Percentiles rank a stretch among this genome's conserved stretches.
Conservation (phyloP, 2,329 filamentous ascomycete species). For the Stemphylium lycopersici region DNA sequence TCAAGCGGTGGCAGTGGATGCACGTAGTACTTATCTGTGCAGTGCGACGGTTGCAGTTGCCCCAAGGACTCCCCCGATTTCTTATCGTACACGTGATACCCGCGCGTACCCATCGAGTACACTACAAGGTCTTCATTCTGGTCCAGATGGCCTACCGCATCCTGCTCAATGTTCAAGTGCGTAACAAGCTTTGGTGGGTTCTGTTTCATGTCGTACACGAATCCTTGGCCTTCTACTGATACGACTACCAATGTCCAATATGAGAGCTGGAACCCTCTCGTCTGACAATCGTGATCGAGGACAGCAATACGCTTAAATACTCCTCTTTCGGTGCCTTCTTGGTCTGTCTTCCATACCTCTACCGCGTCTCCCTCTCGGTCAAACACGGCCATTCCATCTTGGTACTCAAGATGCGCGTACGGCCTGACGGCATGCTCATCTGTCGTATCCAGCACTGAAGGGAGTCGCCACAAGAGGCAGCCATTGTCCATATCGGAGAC, state of each 20-base stretch:
- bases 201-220: slow-evolving; percentile 14
- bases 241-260: slow-evolving; percentile 11
- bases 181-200: slow-evolving; percentile 7
- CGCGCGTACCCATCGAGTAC: slow-evolving; percentile 9
- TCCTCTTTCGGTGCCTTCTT: slow-evolving; percentile 3
- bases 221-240: slow-evolving; percentile 9
- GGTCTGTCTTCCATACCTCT: slow-evolving; percentile 9
- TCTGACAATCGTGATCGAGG: slow-evolving; percentile 7
- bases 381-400: slow-evolving; percentile 12
- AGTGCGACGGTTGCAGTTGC: slow-evolving; percentile 5
- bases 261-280: slow-evolving; percentile 15
- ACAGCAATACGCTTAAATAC: slow-evolving; percentile 5
- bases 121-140: slow-evolving; percentile 13
- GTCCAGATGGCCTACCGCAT: slow-evolving; percentile 12
- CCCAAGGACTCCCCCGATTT: slow-evolving; percentile 5
- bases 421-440: slow-evolving; percentile 3
- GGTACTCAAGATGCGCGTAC: slow-evolving; percentile 13
- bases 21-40: slow-evolving; percentile 7
- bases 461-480: slow-evolving; percentile 1
- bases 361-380: slow-evolving; percentile 7
- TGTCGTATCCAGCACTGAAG: slow-evolving; percentile 6
- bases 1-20: not conserved
- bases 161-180: slow-evolving; percentile 7
- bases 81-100: slow-evolving; percentile 13
- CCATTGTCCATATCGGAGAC: slow-evolving; percentile 11